Base-by-base conservation (phyloP, 164 flowering plant genomes). In the Nymphaea colorata region DNA sequence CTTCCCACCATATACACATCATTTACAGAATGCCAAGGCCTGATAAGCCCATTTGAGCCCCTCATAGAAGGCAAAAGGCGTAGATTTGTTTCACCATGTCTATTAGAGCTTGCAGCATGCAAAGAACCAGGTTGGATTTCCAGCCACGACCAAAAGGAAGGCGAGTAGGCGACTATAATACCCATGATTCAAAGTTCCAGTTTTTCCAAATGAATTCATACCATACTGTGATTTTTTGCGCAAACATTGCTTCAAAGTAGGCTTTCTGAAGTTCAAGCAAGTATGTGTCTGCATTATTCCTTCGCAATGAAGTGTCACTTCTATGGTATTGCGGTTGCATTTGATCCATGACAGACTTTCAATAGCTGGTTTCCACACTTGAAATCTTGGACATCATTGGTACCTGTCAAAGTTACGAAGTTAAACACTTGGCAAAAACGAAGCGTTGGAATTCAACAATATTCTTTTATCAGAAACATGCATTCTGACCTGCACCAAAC, bases 221-320 rank as follows among this genome's bases (percentile, higher is more conserved):
- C 81, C 81, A 74, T 80, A 88, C 59, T 83, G 91, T 17, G 93
- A 84, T 71, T 88, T 90, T 1, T 51, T 51, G 57, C 2, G 57
- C 57, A 45, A 85, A 63, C 15, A 85, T 42, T 62, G 80, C 66
- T 16, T 87, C 90, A 43, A 85, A 71, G 75, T 85, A 89, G 66
- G 97, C 91, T 71, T 86, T 86, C 66, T 87, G 96, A 41, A 82
- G 81, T 43, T 80, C 25, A 73, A 77, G 64, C 64, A 87, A 88
- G 43, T 90, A 78, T 70, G 82, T 83, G 25, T 81, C 83, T 18
- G 79, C 43, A 64, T 80, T 84, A 77, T 81, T 82, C 74, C 82
- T 81, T 64, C 84, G 90, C 43, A 80, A 44, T 64, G 86, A 70
- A 43, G 87, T 87, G 65, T 87, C 91, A 69, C 81, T 85, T 25